Evolutionary conservation across 805 yeast genomes (phyloP), one percentile per base, ranked within the genome.

Genomic region (Nakazawaea populi): DNA sequence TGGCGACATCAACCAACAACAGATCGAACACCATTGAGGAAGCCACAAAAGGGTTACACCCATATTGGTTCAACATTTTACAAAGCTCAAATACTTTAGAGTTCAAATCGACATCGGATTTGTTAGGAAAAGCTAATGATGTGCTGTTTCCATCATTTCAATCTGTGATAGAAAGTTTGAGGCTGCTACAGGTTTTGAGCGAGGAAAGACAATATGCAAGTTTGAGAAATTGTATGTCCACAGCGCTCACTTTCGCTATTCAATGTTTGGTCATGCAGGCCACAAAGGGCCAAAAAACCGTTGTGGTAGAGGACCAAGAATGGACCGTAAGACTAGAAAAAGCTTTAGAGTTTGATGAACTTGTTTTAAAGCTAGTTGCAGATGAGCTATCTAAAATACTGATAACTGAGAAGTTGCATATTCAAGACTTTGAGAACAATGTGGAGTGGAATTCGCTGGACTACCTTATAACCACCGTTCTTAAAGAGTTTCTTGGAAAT

Each of bases 1-100:
- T 84, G 44, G 96, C 90, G 11, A 65, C 87, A 5, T 68, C 78
- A 24, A 60, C 74, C 10, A 64, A 62, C 1, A 87, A 87, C 56
- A 74, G 84, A 51, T 73, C 87, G 2, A 96, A 89, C 57, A 81
- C 88, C 0, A 70, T 84, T 2, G 96, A 89, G 59, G 97, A 89
- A 62, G 85, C 96, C 0, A 65, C 63, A 5, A 81, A 80, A 55
- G 97, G 97, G 0, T 68, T 92, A 31, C 83, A 89, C 63, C 97
- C 97, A 0, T 79, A 86, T 63, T 85, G 91, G 89, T 87, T 82
- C 61, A 76, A 76, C 44, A 67, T 84, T 4, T 67, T 65, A 40
- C 75, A 69, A 47, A 71, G 85, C 0, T 66, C 80, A 3, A 73
- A 72, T 43, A 69, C 75, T 0, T 54, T 55, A 1, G 76, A 70